Evolutionary conservation across 1,139 yeast genomes (phyloP).

Genomic region (Blastobotrys ciferrii): DNA sequence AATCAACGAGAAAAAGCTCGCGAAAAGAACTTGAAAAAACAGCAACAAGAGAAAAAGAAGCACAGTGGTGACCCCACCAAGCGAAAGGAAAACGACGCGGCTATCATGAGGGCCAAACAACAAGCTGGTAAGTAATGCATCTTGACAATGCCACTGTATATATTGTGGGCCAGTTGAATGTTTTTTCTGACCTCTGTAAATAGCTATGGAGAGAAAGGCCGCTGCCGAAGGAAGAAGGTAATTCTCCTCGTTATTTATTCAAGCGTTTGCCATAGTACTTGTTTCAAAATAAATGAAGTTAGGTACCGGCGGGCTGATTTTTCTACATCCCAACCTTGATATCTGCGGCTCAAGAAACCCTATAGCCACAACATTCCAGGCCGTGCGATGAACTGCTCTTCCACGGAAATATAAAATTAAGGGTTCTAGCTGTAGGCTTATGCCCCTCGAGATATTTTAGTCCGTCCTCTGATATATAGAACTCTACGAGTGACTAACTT

Average conservation of each 20-base stretch:
- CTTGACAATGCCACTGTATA: neutral
- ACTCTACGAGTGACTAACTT: too few relatives aligned
- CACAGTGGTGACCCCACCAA: slow-evolving; percentile 79
- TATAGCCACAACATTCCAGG: too few relatives aligned
- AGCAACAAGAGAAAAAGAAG: slow-evolving; percentile 59
- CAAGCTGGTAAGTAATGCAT: slow-evolving; percentile 58
- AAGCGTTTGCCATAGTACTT: neutral
- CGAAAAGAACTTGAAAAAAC: slow-evolving; percentile 81
- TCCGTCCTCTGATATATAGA: too few relatives aligned
- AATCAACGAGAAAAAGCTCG: slow-evolving; percentile 95
- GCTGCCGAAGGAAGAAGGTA: slow-evolving; percentile 18
- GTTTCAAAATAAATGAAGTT: neutral
- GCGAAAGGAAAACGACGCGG: slow-evolving; percentile 85
- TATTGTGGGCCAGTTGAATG: neutral
- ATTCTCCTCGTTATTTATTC: neutral
- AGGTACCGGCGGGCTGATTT: too few relatives aligned
- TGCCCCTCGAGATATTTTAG: too few relatives aligned
- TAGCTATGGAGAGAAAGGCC: slow-evolving; percentile 24
- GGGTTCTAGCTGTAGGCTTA: too few relatives aligned
- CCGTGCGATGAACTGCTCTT: too few relatives aligned
- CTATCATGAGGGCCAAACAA: slow-evolving; percentile 83
- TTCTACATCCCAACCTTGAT: too few relatives aligned
- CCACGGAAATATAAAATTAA: too few relatives aligned
- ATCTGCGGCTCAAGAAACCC: neutral
- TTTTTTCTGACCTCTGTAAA: neutral